Evolutionary conservation across 176 grass and related monocot species (phyloP).

Genomic region (Triticum monococcum): DNA sequence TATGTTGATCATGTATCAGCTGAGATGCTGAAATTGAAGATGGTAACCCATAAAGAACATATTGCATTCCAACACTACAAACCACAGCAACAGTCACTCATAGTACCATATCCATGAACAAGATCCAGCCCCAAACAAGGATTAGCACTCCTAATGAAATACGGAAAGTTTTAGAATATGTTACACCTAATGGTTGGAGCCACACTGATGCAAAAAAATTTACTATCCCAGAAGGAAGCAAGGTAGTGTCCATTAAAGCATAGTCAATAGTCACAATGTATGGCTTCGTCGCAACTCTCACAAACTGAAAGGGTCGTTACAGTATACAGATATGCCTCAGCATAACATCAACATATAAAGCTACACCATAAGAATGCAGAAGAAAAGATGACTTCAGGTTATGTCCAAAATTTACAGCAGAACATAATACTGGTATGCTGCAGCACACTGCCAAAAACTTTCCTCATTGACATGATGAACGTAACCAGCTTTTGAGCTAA

Average conservation of each 20-base stretch:
- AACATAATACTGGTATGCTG: background rate
- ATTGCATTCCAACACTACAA: background rate
- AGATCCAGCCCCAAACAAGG: background rate
- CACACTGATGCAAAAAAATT: background rate
- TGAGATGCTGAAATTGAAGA: background rate
- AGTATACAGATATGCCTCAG: background rate
- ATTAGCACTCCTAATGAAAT: background rate
- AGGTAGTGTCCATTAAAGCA: background rate
- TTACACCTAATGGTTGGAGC: background rate
- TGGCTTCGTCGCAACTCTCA: background rate
- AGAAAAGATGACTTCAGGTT: background rate
- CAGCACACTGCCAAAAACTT: background rate
- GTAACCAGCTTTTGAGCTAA: background rate
- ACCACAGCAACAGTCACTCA: background rate
- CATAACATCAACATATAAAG: background rate
- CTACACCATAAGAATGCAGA: background rate
- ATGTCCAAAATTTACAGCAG: background rate
- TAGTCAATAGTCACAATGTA: background rate
- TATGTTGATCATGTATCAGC: background rate
- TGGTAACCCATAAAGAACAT: background rate
- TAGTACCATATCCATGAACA: constrained; percentile 4
- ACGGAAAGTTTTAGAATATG: background rate
- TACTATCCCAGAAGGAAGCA: background rate
- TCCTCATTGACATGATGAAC: background rate
- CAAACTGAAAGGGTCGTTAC: background rate